Conservation (phyloP, 768 basidiomycete genomes). For the Chiua virens region DNA sequence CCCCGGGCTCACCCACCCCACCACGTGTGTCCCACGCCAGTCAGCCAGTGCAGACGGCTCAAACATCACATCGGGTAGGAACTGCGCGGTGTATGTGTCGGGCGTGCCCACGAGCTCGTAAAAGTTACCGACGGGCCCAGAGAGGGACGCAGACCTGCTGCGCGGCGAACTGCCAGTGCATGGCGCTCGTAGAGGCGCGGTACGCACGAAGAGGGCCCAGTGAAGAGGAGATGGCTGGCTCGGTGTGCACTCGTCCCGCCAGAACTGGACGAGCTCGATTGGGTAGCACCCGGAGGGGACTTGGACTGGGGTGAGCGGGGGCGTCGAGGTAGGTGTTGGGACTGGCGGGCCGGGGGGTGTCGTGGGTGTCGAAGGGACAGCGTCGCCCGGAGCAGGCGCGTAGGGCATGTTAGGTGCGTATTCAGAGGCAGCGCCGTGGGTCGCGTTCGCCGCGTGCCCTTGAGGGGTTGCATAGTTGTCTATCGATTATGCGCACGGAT, state of each 20-base stretch:
- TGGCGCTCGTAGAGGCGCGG: not conserved
- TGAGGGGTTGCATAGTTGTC: not conserved
- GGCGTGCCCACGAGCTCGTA: slow-evolving; percentile 28
- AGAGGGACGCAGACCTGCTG: no score
- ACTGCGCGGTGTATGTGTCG: slow-evolving; percentile 25
- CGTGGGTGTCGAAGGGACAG: not conserved
- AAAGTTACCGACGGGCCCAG: slow-evolving; percentile 17
- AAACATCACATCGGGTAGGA: slow-evolving; percentile 3
- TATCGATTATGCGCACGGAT: not conserved
- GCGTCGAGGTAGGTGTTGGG: not conserved
- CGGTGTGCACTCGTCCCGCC: slow-evolving; percentile 15
- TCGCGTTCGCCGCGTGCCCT: not conserved
- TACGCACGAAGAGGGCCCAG: slow-evolving; percentile 34
- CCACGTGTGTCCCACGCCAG: slow-evolving; percentile 27
- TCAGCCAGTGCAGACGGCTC: slow-evolving; percentile 9
- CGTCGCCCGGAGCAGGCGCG: not conserved
- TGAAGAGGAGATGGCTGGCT: slow-evolving; percentile 22
- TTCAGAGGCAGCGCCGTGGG: not conserved
- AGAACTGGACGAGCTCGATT: slow-evolving; percentile 32
- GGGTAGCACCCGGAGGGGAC: slow-evolving; percentile 19
- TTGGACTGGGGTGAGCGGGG: slow-evolving; percentile 8
- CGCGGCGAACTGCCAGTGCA: not conserved
- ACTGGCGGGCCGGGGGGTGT: not conserved
- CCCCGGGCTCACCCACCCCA: slow-evolving; percentile 21
- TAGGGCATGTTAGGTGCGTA: not conserved